Evolutionary conservation across 306 rosid genomes (phyloP), one percentile per base, ranked within the genome.

Genomic region (Trichosanthes cucumerina): DNA sequence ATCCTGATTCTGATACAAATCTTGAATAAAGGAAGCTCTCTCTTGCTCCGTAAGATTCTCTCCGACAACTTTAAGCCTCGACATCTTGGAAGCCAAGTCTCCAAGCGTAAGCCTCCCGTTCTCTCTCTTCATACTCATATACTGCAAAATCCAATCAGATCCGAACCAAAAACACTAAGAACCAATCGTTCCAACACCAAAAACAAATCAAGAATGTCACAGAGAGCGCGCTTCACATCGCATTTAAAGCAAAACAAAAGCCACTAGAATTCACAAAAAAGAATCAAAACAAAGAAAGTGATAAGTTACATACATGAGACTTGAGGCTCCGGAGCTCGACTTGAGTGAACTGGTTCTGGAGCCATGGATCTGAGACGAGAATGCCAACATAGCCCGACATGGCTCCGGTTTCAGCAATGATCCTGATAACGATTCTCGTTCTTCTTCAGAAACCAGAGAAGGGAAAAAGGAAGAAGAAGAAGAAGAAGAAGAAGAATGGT

Each of bases 291-390:
- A 38, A 66, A 53, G 31, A n/a, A 39, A 39, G 15, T 23, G 18
- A 28, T 10, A 24, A 80, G 87, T 50, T 38, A 21, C 33, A 39
- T 82, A 95, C 98, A 41, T 95, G 95, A 74, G 97, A 74, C 78
- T 95, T 95, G 7, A 95, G 88, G 84, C 90, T 85, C 9, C 97
- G 93, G 63, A 95, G 99, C 87, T 95, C 99, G 34, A 83, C 99
- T 87, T 95, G 99, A 31, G 99, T 95, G 88, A 95, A 95, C 86
- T 95, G 99, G 76, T 89, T 95, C 79, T 95, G 99, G 47, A 95
- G 93, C 88, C 87, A 91, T 87, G 96, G 99, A 95, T 95, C 99
- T 83, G 97, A 95, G 83, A 95, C 99, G 21, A 95, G 90, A 89
- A 95, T 87, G 77, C 99, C 99, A 80, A 96, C 91, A 47, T 89